Conservation (phyloP, 2,329 filamentous ascomycete genomes). For the Trichoderma cornu-damae region DNA sequence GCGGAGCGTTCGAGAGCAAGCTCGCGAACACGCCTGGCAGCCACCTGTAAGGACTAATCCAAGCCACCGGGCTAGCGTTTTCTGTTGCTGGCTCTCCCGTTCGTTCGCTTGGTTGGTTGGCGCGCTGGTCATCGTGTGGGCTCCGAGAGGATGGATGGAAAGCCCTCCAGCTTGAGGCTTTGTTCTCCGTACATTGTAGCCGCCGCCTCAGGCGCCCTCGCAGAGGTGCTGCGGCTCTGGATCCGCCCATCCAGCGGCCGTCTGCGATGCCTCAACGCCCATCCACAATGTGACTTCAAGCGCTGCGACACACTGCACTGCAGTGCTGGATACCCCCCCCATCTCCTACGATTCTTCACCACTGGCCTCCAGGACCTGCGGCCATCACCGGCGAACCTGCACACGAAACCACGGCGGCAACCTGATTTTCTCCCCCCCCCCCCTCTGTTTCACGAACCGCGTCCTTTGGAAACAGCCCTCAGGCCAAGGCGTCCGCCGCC, state of each 20-base stretch:
- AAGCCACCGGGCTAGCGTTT: conserved; percentile 1
- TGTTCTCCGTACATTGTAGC: not conserved
- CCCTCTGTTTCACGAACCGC: not conserved
- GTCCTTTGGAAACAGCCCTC: not conserved
- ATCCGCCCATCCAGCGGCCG: not conserved
- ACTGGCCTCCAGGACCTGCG: not conserved
- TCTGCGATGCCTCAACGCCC: not conserved
- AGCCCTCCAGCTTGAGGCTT: not conserved
- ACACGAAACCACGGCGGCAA: too few species aligned
- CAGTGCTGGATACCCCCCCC: not conserved
- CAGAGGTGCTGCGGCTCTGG: not conserved
- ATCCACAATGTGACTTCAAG: not conserved
- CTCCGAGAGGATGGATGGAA: not conserved
- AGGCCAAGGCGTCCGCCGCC: not conserved
- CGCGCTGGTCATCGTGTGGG: not conserved
- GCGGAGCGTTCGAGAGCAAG: conserved; percentile 1
- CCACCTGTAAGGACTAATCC: conserved; percentile 1
- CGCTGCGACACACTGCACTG: not conserved
- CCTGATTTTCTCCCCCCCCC: too few species aligned
- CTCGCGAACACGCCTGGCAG: not conserved
- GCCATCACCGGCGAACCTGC: not conserved
- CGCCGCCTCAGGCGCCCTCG: not conserved
- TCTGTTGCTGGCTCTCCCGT: not conserved
- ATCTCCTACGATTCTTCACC: not conserved
- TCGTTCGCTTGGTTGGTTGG: conserved; percentile 1